phyloP scores from a whole-genome alignment of 108 stramenopile species.

The Asterionellopsis glacialis region DNA sequence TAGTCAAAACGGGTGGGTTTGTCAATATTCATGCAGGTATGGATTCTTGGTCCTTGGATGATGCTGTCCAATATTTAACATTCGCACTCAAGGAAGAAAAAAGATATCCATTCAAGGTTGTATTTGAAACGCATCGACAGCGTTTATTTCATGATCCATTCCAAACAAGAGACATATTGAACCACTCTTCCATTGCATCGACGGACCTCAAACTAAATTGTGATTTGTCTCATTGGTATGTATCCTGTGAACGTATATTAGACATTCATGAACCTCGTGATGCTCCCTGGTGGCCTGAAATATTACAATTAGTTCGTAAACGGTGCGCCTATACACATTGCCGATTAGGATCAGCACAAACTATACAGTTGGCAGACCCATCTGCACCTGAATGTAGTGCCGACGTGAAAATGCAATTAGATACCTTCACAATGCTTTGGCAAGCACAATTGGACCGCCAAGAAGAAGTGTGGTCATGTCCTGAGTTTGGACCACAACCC shows the following conservation, averaged over 20 bases:
- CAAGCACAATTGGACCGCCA: conserved; percentile 5
- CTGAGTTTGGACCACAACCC: conserved; percentile 20
- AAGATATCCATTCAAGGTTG: neutral
- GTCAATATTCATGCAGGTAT: conserved; percentile 21
- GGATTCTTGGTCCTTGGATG: conserved; percentile 18
- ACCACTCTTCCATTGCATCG: neutral
- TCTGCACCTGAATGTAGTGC: conserved; percentile 12
- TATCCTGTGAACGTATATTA: conserved; percentile 19
- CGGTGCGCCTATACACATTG: conserved; percentile 16
- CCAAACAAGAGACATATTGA: conserved; percentile 13
- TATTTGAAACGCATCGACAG: conserved; percentile 22
- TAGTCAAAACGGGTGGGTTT: conserved; percentile 11
- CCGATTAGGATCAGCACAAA: conserved; percentile 19
- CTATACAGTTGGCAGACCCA: conserved; percentile 21
- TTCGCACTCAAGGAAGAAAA: conserved; percentile 16
- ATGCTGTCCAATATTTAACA: conserved; percentile 9
- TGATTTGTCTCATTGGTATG: conserved; percentile 22
- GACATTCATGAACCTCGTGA: conserved; percentile 10
- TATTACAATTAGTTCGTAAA: conserved; percentile 2
- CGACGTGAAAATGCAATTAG: conserved; percentile 11
- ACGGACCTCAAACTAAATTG: conserved; percentile 14
- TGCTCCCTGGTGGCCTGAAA: conserved; percentile 17
- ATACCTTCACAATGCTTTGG: conserved; percentile 8
- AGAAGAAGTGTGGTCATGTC: conserved; percentile 6
- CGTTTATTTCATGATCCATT: conserved; percentile 24